Conservation (phyloP, 176 grass and related monocot species). For the Elymus sibiricus region DNA sequence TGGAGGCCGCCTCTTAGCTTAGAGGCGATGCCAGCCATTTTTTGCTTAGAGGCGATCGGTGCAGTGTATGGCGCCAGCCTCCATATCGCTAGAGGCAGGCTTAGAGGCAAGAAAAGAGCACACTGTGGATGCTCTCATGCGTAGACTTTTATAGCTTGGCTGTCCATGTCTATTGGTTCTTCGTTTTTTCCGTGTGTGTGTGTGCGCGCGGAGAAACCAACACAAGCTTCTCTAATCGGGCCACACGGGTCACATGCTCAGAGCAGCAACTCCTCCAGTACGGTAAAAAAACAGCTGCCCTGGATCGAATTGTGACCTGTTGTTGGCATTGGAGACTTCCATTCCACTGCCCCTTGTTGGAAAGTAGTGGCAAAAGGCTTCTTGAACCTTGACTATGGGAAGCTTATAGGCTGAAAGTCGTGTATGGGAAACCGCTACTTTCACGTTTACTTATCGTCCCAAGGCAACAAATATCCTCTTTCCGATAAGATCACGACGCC, state of each 20-base stretch:
- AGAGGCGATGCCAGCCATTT: too few relatives aligned
- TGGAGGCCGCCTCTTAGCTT: too few relatives aligned
- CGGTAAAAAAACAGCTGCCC: neutral
- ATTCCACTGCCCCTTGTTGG: neutral
- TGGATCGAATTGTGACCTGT: neutral
- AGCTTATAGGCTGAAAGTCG: neutral
- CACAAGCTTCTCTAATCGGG: neutral
- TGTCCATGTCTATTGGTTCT: neutral
- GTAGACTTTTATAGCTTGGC: neutral
- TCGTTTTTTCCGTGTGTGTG: neutral
- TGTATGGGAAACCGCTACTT: neutral
- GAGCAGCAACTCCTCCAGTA: neutral
- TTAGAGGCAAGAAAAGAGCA: too few relatives aligned
- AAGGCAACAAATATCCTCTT: neutral
- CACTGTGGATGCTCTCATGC: too few relatives aligned
- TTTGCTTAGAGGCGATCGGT: too few relatives aligned
- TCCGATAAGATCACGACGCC: neutral
- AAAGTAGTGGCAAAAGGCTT: neutral
- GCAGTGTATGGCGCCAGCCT: too few relatives aligned
- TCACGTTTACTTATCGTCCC: neutral
- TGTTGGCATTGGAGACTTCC: neutral
- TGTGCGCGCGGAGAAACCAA: neutral
- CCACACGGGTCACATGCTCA: neutral
- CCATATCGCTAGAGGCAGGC: too few relatives aligned
- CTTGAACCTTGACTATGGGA: neutral